phyloP scores from a whole-genome alignment of 768 basidiomycete species.

The Suillus discolor region DNA sequence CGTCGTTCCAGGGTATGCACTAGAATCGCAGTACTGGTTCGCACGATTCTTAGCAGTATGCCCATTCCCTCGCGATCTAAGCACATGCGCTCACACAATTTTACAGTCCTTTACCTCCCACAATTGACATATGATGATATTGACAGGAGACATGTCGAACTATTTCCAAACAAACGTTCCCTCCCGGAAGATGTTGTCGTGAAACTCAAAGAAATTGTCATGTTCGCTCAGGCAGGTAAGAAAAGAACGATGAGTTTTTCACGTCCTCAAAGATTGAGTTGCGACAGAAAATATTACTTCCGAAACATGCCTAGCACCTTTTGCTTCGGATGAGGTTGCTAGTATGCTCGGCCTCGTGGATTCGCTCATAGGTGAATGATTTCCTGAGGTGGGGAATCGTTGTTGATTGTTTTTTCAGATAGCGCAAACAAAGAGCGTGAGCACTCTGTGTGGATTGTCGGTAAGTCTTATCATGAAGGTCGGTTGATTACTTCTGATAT shows the following conservation, averaged over 20 bases:
- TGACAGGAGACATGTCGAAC: constrained; percentile 8
- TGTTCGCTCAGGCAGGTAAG: constrained; percentile 12
- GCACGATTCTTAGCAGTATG: background rate
- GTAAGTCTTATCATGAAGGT: background rate
- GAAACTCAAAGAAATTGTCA: constrained; percentile 10
- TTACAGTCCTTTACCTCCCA: background rate
- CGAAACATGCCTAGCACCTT: constrained; percentile 11
- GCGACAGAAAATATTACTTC: constrained; percentile 8
- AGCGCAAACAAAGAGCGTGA: background rate
- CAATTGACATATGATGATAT: background rate
- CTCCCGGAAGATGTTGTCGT: constrained; percentile 15
- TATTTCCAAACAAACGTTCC: constrained; percentile 19
- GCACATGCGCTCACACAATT: background rate
- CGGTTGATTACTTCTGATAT: background rate
- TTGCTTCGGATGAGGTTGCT: constrained; percentile 6
- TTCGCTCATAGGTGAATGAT: constrained; percentile 3
- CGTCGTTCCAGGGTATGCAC: background rate
- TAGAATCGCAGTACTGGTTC: background rate
- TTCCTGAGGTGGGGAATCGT: background rate
- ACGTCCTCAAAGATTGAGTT: background rate
- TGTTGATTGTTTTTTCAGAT: background rate
- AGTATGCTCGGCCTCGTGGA: constrained; percentile 8
- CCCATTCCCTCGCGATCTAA: background rate
- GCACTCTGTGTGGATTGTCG: background rate
- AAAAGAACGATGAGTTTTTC: background rate